Conservation (phyloP, 495 filamentous ascomycete species). For the Podospora fimiseda region DNA sequence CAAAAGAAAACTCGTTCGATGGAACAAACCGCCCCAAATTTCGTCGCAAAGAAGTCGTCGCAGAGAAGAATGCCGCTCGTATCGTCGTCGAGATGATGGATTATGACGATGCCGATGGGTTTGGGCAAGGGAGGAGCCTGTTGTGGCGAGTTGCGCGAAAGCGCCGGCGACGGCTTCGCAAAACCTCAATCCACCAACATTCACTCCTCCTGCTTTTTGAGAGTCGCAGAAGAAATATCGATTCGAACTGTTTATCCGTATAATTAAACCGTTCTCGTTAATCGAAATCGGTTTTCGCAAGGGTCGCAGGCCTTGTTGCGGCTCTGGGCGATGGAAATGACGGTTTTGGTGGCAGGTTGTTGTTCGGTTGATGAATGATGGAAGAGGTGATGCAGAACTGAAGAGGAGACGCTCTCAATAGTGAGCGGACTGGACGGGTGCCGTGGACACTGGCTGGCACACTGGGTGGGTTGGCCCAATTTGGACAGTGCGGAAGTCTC, state of each 20-base stretch:
- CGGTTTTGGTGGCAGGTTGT: conserved; percentile 15
- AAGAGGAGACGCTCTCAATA: conserved; percentile 7
- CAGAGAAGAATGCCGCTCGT: neutral
- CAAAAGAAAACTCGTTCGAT: conserved; percentile 15
- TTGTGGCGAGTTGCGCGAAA: conserved; percentile 38
- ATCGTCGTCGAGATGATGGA: conserved; percentile 8
- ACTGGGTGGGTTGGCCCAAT: neutral
- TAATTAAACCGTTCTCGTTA: conserved; percentile 1
- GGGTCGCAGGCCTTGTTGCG: conserved; percentile 23
- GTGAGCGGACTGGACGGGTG: neutral
- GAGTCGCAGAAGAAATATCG: conserved; percentile 10
- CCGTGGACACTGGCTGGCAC: conserved; percentile 6
- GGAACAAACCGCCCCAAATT: neutral
- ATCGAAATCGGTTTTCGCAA: conserved; percentile 10
- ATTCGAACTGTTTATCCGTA: neutral
- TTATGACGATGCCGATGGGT: conserved; percentile 21
- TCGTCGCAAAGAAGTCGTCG: conserved; percentile 4
- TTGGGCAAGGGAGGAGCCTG: conserved; percentile 26
- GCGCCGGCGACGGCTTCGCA: conserved; percentile 26
- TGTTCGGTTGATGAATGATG: conserved; percentile 22
- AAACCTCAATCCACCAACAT: conserved; percentile 15
- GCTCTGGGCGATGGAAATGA: conserved; percentile 24
- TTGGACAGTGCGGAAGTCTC: conserved; percentile 15
- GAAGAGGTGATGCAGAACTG: conserved; percentile 3
- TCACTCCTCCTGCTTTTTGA: conserved; percentile 19